Percentiles rank a stretch among this genome's conserved stretches.
Conservation (phyloP, 164 flowering plant genomes). For the Nymphaea thermarum region DNA sequence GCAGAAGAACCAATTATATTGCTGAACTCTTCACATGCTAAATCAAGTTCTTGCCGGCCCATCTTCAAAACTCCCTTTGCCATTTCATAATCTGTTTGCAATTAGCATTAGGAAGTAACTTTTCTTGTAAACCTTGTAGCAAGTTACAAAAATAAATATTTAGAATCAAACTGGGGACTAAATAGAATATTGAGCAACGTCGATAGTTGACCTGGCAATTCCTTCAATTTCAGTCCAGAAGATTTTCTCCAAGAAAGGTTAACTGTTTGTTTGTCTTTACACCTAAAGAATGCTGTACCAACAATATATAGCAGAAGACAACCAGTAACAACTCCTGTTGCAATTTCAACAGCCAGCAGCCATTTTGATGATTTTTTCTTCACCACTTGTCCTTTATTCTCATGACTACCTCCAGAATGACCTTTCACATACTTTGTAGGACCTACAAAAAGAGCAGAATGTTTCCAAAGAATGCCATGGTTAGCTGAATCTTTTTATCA, state of each 20-base stretch:
- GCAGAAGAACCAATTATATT: constrained; percentile 94
- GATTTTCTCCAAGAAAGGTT: constrained; percentile 69
- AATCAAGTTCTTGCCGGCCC: constrained; percentile 84
- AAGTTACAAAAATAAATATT: neutral
- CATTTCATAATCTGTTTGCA: constrained; percentile 48
- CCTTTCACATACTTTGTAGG: neutral
- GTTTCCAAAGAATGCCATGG: neutral
- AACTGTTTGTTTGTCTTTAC: constrained; percentile 41
- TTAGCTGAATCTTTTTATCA: too few relatives aligned
- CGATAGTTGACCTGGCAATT: constrained; percentile 39
- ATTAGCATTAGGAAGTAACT: neutral
- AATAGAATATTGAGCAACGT: neutral
- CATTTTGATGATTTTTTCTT: constrained; percentile 38
- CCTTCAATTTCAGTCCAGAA: constrained; percentile 39
- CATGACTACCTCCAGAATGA: constrained; percentile 6
- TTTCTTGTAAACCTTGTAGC: neutral
- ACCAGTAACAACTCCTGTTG: constrained; percentile 61
- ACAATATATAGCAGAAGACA: constrained; percentile 36
- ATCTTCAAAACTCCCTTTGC: constrained; percentile 56
- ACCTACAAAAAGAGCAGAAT: neutral
- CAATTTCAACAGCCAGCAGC: constrained; percentile 72
- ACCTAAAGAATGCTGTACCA: constrained; percentile 42
- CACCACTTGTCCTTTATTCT: constrained; percentile 24
- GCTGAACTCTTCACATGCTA: constrained; percentile 98
- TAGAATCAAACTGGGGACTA: neutral